Evolutionary conservation across 192 early-diverging fungal genomes (phyloP).

Genomic region (Coemansia sp.): DNA sequence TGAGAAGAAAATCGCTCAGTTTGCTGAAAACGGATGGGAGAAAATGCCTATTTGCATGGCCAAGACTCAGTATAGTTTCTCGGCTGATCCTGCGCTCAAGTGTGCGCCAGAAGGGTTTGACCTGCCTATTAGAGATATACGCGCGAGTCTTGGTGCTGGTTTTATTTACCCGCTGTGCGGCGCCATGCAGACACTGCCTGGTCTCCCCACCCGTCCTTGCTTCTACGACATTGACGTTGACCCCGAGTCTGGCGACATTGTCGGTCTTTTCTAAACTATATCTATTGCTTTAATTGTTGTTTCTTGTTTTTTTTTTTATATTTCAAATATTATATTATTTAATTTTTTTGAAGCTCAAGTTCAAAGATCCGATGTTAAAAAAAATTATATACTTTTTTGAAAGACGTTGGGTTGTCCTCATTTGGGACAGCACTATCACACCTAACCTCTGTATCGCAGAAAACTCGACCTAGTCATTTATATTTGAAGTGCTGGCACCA

Average conservation of each 20-base stretch:
- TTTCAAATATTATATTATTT: background rate
- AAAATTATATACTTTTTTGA: too few species aligned
- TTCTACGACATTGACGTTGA: slow-evolving; percentile 97
- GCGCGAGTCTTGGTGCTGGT: slow-evolving; percentile 93
- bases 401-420: too few species aligned
- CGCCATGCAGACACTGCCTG: slow-evolving; percentile 98
- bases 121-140: slow-evolving; percentile 92
- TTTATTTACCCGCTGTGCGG: slow-evolving; percentile 97
- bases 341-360: too few species aligned
- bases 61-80: slow-evolving; percentile 94
- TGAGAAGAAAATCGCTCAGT: slow-evolving; percentile 84
- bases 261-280: slow-evolving; percentile 78
- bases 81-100: slow-evolving; percentile 91
- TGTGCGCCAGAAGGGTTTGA: slow-evolving; percentile 89
- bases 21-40: slow-evolving; percentile 83
- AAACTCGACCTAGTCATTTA: too few species aligned
- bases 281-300: background rate
- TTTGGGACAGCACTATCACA: too few species aligned
- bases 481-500: too few species aligned
- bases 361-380: too few species aligned
- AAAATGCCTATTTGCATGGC: slow-evolving; percentile 98
- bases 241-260: slow-evolving; percentile 74
- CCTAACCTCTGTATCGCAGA: too few species aligned
- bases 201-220: slow-evolving; percentile 91
- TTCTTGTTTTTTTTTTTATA: background rate